Evolutionary conservation across 768 basidiomycete genomes (phyloP), one percentile per base, ranked within the genome.

Genomic region (Neoboletus subvelutipes): DNA sequence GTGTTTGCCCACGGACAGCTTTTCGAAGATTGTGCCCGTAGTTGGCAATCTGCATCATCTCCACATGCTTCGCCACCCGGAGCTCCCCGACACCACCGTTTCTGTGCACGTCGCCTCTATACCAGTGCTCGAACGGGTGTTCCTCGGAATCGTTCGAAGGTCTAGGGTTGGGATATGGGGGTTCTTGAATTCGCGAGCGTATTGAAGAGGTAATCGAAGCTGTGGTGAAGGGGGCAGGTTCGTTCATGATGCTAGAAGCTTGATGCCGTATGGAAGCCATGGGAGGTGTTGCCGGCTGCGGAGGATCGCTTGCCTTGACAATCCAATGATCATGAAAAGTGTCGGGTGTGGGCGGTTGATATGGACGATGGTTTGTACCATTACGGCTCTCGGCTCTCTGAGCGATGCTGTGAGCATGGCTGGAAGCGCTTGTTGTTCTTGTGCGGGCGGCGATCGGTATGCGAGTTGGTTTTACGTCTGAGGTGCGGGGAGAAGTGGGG

Each of bases 81-180:
- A 91, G 74, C 70, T 93, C 91, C 48, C 91, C 91, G 12, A 93
- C 90, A n/a, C 91, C 91, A 26, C 91, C 91, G 66, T 94, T 94
- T 47, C 91, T 80, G 13, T 90, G 86, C 5, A 90, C 82, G 62
- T 94, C 91, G 1, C 91, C 91, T 48, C 91, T 85, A 67, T 94
- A 94, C 91, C 91, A 93, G 65, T 94, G 91, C 64, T 93, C 90
- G 57, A 87, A 93, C 0, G 90, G 90, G 15, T 82, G 81, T 67
- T 93, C 91, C 58, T 90, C 90, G 6, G 89, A 91, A 24, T 92
- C 90, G 26, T 74, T 80, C 5, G 89, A 90, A 13, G 78, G 74
- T 43, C 90, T 80, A 5, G 79, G 69, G n/a, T 76, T 75, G 37
- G 50, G 18, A 43, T 51, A 51, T 24, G 47, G 1, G 43, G 73